phyloP scores from a whole-genome alignment of 306 rosid genomes.

The Cucurbita argyrosperma region DNA sequence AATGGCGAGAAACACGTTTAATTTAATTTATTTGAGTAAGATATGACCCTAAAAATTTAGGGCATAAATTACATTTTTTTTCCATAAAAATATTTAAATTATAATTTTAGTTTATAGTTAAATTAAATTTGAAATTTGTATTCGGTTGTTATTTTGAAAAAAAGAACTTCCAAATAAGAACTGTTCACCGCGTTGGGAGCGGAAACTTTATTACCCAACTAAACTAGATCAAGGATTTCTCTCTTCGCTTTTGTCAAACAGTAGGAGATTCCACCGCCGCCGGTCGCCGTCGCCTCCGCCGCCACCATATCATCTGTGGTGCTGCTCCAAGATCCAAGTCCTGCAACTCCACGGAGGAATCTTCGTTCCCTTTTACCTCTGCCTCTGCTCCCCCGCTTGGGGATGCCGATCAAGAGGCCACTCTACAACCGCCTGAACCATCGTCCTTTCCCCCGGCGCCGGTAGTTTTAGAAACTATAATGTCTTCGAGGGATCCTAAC shows the following conservation, averaged over 20 bases:
- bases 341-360: neutral
- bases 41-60: too few relatives aligned
- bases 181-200: neutral
- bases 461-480: constrained; percentile 18
- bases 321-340: neutral
- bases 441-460: constrained; percentile 4
- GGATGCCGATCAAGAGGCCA: constrained; percentile 4
- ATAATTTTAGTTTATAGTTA: too few relatives aligned
- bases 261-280: neutral
- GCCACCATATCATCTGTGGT: too few relatives aligned
- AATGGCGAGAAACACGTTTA: too few relatives aligned
- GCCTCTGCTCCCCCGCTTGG: neutral
- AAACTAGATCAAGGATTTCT: neutral
- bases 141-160: neutral
- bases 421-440: neutral
- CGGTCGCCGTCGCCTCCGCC: neutral
- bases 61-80: too few relatives aligned
- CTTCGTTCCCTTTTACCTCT: neutral
- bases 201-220: neutral
- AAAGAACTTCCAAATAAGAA: neutral
- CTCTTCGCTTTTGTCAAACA: neutral
- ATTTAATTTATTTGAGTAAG: too few relatives aligned
- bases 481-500: constrained; percentile 44
- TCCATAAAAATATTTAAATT: too few relatives aligned
- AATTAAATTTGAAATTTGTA: too few relatives aligned